These are phyloP conservation scores for Cylindrotheca fusiformis DNA, from an alignment of 108 stramenopile species.

Conservation along the genomic window DNA sequence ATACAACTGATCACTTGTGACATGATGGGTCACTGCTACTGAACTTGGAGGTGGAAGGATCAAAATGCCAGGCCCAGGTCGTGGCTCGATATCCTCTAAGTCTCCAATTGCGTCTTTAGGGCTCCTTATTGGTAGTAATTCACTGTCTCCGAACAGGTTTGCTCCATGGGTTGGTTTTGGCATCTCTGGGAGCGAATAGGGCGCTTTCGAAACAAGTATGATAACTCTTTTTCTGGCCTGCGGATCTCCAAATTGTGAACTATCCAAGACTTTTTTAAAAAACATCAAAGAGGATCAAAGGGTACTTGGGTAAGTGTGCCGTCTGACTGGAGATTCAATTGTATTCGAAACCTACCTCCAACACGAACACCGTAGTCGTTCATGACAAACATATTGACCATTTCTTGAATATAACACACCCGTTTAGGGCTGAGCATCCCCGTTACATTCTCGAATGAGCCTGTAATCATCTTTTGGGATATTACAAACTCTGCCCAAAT, in stretches of 20 bases:
- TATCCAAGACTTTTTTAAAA: conserved; percentile 19
- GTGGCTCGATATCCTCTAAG: conserved; percentile 33
- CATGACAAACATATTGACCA: conserved; percentile 25
- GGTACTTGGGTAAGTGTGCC: no score
- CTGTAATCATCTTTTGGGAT: conserved; percentile 38
- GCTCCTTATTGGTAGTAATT: conserved; percentile 29
- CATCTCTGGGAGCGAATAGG: conserved; percentile 28
- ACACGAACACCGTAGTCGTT: conserved; percentile 50
- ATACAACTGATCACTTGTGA: conserved; percentile 23
- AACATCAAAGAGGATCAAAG: no score
- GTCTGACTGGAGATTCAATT: no score
- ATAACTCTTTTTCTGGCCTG: conserved; percentile 44
- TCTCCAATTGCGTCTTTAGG: conserved; percentile 37
- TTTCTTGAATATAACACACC: conserved; percentile 30
- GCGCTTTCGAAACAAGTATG: conserved; percentile 31
- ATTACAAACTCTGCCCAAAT: conserved; percentile 39
- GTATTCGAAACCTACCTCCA: conserved; percentile 3
- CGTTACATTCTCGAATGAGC: conserved; percentile 53
- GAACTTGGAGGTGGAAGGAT: neutral
- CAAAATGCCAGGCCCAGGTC: conserved; percentile 11
- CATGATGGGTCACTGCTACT: conserved; percentile 2
- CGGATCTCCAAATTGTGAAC: conserved; percentile 51
- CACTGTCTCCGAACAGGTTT: no score
- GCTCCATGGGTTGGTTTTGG: conserved; percentile 45
- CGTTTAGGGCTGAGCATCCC: conserved; percentile 18